A percentile compares a stretch with the other conserved stretches of the same genome.
Evolutionary conservation across 129 eudicot species (phyloP).

Genomic region (Flaveria sonorensis): DNA sequence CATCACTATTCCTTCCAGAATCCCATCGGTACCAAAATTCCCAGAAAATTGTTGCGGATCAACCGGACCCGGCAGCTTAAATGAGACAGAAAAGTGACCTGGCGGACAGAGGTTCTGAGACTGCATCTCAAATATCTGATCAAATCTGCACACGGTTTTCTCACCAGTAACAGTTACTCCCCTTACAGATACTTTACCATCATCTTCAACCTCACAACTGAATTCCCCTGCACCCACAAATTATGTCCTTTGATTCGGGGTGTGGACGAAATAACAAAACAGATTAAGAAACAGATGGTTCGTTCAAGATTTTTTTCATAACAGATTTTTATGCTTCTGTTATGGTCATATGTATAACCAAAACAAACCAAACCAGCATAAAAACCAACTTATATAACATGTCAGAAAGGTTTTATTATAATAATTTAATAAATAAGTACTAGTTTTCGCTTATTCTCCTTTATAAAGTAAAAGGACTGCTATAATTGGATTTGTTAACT

Average conservation of each 20-base stretch:
- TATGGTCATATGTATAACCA: no score
- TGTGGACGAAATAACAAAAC: no score
- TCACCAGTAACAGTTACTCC: slow-evolving; percentile 81
- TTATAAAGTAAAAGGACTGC: no score
- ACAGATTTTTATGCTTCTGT: no score
- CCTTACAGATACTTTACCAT: slow-evolving; percentile 73
- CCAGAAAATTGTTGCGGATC: slow-evolving; percentile 76
- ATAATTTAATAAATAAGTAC: no score
- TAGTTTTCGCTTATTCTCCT: no score
- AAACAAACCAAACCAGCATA: no score
- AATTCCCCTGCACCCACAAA: slow-evolving; percentile 64
- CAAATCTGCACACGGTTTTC: slow-evolving; percentile 53
- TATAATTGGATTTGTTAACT: neutral
- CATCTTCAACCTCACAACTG: slow-evolving; percentile 81
- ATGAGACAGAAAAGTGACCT: slow-evolving; percentile 81
- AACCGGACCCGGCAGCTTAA: slow-evolving; percentile 89
- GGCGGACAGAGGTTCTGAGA: slow-evolving; percentile 91
- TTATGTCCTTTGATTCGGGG: neutral
- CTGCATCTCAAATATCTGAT: slow-evolving; percentile 75
- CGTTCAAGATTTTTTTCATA: no score
- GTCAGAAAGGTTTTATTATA: no score
- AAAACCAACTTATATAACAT: no score
- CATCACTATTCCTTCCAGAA: slow-evolving; percentile 83
- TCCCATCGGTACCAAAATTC: slow-evolving; percentile 81
- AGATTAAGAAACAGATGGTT: no score